Conservation (phyloP, 73 alveolate genomes). For the Paramecium octaurelia region DNA sequence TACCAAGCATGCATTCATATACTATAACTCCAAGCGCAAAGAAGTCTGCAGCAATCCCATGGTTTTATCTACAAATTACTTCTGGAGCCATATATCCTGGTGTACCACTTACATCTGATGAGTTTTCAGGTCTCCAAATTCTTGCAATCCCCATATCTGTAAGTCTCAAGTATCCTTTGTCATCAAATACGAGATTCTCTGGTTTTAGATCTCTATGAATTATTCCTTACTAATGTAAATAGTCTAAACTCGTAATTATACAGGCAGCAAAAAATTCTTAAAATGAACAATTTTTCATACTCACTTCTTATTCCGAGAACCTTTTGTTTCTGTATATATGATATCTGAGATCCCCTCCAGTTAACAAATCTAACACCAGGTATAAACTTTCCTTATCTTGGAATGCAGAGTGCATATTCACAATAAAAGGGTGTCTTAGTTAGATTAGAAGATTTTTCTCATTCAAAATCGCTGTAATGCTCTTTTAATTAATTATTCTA, state of each 20-base stretch:
- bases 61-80: conserved; percentile 79
- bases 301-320: conserved; percentile 88
- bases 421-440: background rate
- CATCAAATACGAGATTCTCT: conserved; percentile 92
- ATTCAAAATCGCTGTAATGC: conserved; percentile 3
- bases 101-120: conserved; percentile 94
- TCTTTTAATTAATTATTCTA: background rate
- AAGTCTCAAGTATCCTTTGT: conserved; percentile 84
- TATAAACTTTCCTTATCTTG: conserved; percentile 91
- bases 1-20: conserved; percentile 84
- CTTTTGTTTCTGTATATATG: conserved; percentile 79
- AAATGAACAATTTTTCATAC: conserved; percentile 37
- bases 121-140: conserved; percentile 81
- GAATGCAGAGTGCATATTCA: conserved; percentile 91
- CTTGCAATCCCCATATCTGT: conserved; percentile 97
- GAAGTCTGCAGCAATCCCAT: conserved; percentile 76
- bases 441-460: background rate
- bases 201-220: conserved; percentile 98
- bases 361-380: conserved; percentile 83
- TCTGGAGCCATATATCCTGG: conserved; percentile 88
- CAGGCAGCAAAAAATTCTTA: conserved; percentile 86
- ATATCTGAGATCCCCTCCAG: conserved; percentile 96
- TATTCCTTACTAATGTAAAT: conserved; percentile 85
- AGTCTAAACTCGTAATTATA: conserved; percentile 87
- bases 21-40: conserved; percentile 82